Conservation (phyloP, 1,139 yeast genomes). For the Yamadazyma siamensis region DNA sequence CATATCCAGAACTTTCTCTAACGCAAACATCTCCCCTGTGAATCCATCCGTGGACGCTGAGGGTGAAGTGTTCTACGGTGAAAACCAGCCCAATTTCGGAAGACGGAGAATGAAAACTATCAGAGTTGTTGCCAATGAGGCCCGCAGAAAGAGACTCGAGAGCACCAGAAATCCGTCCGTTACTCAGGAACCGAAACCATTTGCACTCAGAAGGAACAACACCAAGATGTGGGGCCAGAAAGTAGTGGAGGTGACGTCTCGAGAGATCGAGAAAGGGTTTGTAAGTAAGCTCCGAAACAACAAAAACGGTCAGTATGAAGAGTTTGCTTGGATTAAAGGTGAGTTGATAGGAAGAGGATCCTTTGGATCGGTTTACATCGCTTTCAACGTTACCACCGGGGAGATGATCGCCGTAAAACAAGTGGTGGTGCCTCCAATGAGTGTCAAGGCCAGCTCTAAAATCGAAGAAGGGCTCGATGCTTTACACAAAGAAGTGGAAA, state of each 20-base stretch:
- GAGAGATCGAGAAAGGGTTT: slow-evolving; percentile 55
- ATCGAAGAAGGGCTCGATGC: slow-evolving; percentile 70
- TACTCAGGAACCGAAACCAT: slow-evolving; percentile 10
- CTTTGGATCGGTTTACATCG: slow-evolving; percentile 92
- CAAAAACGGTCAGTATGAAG: slow-evolving; percentile 64
- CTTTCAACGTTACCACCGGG: slow-evolving; percentile 92
- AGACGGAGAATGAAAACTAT: slow-evolving; percentile 70
- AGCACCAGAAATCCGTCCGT: slow-evolving; percentile 14
- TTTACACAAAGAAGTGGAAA: slow-evolving; percentile 85
- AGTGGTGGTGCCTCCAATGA: slow-evolving; percentile 50
- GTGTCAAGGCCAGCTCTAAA: slow-evolving; percentile 12
- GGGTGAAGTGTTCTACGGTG: slow-evolving; percentile 34
- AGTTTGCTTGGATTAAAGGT: slow-evolving; percentile 97
- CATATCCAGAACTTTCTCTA: slow-evolving; percentile 46
- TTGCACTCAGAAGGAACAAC: slow-evolving; percentile 61
- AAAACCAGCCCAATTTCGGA: slow-evolving; percentile 25
- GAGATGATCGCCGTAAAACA: slow-evolving; percentile 99
- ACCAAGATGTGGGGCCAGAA: slow-evolving; percentile 98
- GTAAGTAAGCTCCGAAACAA: slow-evolving; percentile 60
- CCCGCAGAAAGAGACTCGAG: slow-evolving; percentile 53
- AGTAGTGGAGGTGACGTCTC: slow-evolving; percentile 86
- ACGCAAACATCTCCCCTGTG: slow-evolving; percentile 44
- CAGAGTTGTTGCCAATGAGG: slow-evolving; percentile 90
- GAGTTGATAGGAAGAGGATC: slow-evolving; percentile 96
- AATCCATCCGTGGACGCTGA: slow-evolving; percentile 20